Percentiles rank a stretch among this genome's conserved stretches.
Conservation (phyloP, 768 basidiomycete genomes). For the Suillus alpinus region DNA sequence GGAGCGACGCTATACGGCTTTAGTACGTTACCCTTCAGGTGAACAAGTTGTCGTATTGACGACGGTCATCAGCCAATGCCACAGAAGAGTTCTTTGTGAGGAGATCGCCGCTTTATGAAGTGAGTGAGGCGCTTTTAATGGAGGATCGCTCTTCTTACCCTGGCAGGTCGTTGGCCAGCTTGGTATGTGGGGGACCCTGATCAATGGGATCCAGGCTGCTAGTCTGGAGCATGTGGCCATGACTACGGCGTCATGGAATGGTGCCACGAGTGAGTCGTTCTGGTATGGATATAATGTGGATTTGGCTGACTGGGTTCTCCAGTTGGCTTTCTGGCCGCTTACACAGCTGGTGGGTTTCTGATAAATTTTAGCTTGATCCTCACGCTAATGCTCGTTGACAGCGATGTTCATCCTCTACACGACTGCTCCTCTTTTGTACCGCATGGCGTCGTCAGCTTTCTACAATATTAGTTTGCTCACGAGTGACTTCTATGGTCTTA, state of each 20-base stretch:
- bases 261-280: constrained; percentile 57
- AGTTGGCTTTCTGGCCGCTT: constrained; percentile 54
- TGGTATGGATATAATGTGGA: constrained; percentile 5
- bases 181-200: constrained; percentile 80
- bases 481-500: constrained; percentile 83
- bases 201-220: constrained; percentile 77
- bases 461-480: constrained; percentile 85
- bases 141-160: not conserved
- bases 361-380: not conserved
- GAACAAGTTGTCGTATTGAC: not conserved
- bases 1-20: constrained; percentile 86
- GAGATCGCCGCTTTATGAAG: constrained; percentile 76
- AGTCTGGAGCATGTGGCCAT: constrained; percentile 68
- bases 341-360: constrained; percentile 38
- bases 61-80: constrained; percentile 60
- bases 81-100: constrained; percentile 88
- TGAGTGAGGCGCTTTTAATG: constrained; percentile 14
- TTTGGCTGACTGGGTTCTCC: not conserved
- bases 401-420: constrained; percentile 88
- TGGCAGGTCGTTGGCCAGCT: constrained; percentile 75
- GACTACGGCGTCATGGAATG: constrained; percentile 69
- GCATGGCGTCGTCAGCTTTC: constrained; percentile 81
- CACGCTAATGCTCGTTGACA: constrained; percentile 15
- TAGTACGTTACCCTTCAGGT: constrained; percentile 46
- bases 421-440: constrained; percentile 80